These are phyloP conservation scores for Triticum dicoccoides DNA, from an alignment of 176 grass and related monocot genomes.

Conservation along the genomic window DNA sequence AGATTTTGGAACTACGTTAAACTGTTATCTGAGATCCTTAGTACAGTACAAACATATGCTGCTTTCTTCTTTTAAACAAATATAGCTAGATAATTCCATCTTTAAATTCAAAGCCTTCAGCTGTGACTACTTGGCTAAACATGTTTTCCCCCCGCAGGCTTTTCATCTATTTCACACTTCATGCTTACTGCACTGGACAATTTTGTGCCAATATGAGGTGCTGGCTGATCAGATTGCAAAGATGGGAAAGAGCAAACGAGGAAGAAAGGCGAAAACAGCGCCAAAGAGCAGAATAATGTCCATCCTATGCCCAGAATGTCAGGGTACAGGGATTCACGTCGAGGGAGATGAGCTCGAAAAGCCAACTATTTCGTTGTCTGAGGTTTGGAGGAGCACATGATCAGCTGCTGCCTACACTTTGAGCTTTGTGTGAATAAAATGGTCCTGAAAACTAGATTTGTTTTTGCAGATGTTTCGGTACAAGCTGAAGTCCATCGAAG, in stretches of 20 bases:
- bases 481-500: conserved; percentile 94
- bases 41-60: background rate
- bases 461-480: conserved; percentile 82
- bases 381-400: conserved; percentile 45
- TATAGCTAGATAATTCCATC: background rate
- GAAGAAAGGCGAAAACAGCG: conserved; percentile 70
- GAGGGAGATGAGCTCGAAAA: conserved; percentile 84
- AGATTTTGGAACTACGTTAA: background rate
- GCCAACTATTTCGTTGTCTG: conserved; percentile 76
- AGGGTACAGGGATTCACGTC: conserved; percentile 77
- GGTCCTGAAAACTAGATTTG: background rate
- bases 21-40: background rate
- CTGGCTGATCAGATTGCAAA: conserved; percentile 49
- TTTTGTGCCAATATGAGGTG: conserved; percentile 84
- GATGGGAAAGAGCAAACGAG: conserved; percentile 66
- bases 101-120: background rate
- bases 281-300: conserved; percentile 62
- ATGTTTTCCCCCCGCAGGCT: conserved; percentile 21
- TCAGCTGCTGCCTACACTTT: background rate
- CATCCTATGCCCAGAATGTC: conserved; percentile 87
- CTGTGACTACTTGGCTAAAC: background rate
- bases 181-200: conserved; percentile 92
- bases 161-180: conserved; percentile 62
- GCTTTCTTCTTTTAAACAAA: background rate
- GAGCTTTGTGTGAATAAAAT: background rate